A percentile compares a stretch with the other conserved stretches of the same genome.
Evolutionary conservation across 2,329 filamentous ascomycete genomes (phyloP).

Genomic region (Coniochaeta sp.): DNA sequence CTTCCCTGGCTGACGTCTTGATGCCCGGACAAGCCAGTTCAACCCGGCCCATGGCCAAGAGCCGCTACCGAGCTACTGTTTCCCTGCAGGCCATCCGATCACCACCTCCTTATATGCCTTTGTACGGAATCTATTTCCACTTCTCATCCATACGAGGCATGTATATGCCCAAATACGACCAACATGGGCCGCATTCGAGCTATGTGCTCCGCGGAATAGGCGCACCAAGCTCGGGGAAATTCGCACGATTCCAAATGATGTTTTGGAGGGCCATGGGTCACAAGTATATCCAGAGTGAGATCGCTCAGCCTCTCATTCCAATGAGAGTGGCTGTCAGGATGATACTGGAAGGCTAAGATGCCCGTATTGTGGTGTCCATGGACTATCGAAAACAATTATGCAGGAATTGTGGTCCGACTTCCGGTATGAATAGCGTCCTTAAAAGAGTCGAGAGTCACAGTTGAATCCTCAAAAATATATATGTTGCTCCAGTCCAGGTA

Average conservation of each 20-base stretch:
- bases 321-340: constrained; percentile 4
- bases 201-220: constrained; percentile 12
- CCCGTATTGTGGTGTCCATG: constrained; percentile 15
- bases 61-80: constrained; percentile 9
- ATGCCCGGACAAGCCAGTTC: background rate
- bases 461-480: background rate
- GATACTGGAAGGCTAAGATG: constrained; percentile 18
- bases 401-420: too few relatives aligned
- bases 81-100: constrained; percentile 14
- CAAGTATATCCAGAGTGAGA: constrained; percentile 12
- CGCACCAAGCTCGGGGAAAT: constrained; percentile 15
- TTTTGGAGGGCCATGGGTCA: constrained; percentile 17
- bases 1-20: background rate
- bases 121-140: constrained; percentile 10
- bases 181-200: constrained; percentile 11
- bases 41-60: background rate
- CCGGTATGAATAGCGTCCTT: background rate
- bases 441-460: background rate
- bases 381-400: constrained; percentile 14
- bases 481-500: background rate
- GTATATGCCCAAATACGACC: constrained; percentile 17
- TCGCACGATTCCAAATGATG: constrained; percentile 16
- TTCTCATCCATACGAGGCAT: constrained; percentile 14
- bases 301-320: constrained; percentile 9
- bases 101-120: constrained; percentile 11